Evolutionary conservation across 2,329 filamentous ascomycete genomes (phyloP).

Genomic region (Ceratocystis huliohia): DNA sequence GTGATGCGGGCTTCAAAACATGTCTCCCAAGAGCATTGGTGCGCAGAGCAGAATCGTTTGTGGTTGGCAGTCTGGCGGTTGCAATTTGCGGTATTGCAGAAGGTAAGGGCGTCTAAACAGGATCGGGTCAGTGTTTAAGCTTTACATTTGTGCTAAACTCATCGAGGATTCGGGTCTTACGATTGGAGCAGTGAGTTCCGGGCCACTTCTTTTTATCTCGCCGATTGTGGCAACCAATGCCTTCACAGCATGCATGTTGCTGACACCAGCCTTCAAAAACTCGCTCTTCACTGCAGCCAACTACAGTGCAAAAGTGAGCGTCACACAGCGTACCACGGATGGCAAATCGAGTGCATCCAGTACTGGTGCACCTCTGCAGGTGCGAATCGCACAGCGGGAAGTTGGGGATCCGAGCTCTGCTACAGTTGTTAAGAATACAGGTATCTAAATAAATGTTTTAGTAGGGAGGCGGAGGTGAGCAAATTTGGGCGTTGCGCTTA

Average conservation of each 20-base stretch:
- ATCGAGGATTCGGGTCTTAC: conserved; percentile 3
- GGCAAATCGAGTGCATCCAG: conserved; percentile 19
- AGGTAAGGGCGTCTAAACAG: conserved; percentile 1
- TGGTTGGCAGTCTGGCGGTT: not conserved
- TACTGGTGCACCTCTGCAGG: conserved; percentile 21
- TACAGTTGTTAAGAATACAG: conserved; percentile 20
- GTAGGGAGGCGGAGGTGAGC: not conserved
- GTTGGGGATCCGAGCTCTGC: conserved; percentile 18
- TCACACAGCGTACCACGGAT: conserved; percentile 20
- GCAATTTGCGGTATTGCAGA: conserved; percentile 8
- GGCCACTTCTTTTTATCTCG: conserved; percentile 1
- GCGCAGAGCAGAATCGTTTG: not conserved
- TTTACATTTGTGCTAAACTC: not conserved
- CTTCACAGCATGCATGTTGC: conserved; percentile 21
- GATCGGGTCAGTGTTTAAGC: not conserved
- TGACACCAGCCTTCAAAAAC: conserved; percentile 22
- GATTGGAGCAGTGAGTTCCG: not conserved
- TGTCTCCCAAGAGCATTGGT: conserved; percentile 1
- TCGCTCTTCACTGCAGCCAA: conserved; percentile 21
- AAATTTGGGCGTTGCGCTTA: not conserved
- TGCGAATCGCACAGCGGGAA: conserved; percentile 21
- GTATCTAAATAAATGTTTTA: conserved; percentile 21
- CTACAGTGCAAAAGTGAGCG: conserved; percentile 21
- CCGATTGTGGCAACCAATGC: conserved; percentile 18
- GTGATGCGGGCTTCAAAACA: conserved; percentile 9